These are phyloP conservation scores for Pichia occidentalis DNA, from an alignment of 805 yeast genomes.

Conservation along the genomic window DNA sequence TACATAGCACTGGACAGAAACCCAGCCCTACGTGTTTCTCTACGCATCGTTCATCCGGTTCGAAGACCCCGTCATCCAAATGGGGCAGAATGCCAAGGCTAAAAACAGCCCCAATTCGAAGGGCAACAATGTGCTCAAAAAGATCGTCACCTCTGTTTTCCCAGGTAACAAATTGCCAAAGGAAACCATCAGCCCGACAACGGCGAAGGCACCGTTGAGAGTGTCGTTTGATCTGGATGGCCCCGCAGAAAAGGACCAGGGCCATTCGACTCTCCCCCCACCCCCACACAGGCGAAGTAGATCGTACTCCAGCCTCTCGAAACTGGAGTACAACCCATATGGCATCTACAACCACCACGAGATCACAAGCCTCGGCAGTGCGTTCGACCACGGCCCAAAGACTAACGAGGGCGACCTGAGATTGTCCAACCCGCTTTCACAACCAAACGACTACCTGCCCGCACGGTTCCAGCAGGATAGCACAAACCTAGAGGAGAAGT, in stretches of 20 bases:
- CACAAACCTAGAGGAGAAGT: slow-evolving; percentile 47
- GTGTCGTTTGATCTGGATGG: background rate
- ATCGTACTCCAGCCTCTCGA: slow-evolving; percentile 15
- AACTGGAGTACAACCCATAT: slow-evolving; percentile 56
- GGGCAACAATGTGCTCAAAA: slow-evolving; percentile 1
- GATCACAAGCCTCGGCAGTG: slow-evolving; percentile 26
- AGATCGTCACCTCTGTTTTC: slow-evolving; percentile 2
- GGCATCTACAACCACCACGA: slow-evolving; percentile 39
- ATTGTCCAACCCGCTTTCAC: slow-evolving; percentile 53
- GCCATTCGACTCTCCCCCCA: too few relatives aligned
- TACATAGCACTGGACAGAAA: too few relatives aligned
- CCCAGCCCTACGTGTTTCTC: too few relatives aligned
- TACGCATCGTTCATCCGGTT: too few relatives aligned
- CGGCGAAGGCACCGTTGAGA: too few relatives aligned
- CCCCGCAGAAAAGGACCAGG: background rate
- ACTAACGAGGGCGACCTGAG: slow-evolving; percentile 33
- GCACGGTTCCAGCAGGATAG: slow-evolving; percentile 41
- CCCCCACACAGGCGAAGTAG: slow-evolving; percentile 1
- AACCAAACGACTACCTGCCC: slow-evolving; percentile 63
- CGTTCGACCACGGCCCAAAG: slow-evolving; percentile 21
- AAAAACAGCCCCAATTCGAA: background rate
- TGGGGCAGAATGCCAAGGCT: background rate
- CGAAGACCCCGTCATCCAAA: too few relatives aligned
- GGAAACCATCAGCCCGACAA: background rate
- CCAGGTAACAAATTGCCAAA: slow-evolving; percentile 3